phyloP scores from a whole-genome alignment of 306 rosid species.

The Rubus idaeus region DNA sequence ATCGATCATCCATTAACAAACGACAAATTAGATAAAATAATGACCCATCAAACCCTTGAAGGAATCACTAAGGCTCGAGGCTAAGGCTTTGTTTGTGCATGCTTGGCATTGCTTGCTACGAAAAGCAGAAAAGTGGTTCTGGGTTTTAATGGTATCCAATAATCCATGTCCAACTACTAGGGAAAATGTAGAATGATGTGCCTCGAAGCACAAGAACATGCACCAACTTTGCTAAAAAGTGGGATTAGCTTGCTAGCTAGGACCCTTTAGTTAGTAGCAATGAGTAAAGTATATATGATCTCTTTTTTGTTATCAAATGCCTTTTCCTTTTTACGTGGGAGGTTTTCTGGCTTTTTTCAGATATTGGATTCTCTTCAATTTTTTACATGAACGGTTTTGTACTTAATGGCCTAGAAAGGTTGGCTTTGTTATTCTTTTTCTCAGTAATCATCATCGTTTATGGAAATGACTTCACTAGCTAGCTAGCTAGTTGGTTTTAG shows the following conservation, averaged over 20 bases:
- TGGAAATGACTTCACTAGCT: background rate
- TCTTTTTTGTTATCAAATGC: slow-evolving; percentile 5
- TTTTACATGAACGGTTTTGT: background rate
- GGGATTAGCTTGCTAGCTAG: slow-evolving; percentile 11
- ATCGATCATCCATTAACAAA: slow-evolving; percentile 3
- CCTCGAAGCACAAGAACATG: slow-evolving; percentile 33
- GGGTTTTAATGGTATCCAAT: slow-evolving; percentile 29
- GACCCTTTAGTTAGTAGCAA: slow-evolving; percentile 28
- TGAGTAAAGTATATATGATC: slow-evolving; percentile 8
- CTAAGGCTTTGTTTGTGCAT: slow-evolving; percentile 1
- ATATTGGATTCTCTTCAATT: slow-evolving; percentile 20
- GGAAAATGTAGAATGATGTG: slow-evolving; percentile 39
- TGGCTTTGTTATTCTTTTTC: background rate
- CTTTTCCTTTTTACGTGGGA: background rate
- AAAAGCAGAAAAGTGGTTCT: slow-evolving; percentile 2
- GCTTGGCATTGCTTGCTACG: slow-evolving; percentile 1
- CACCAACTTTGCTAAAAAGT: slow-evolving; percentile 33
- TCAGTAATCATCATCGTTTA: background rate
- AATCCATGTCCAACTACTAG: slow-evolving; percentile 35
- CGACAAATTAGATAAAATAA: background rate
- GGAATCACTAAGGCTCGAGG: slow-evolving; percentile 3
- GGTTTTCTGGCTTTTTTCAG: background rate
- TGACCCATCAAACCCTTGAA: slow-evolving; percentile 1
- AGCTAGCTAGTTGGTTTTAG: background rate
- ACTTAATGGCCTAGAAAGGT: slow-evolving; percentile 1